Percentiles rank a stretch among this genome's conserved stretches.
These are phyloP conservation scores for Talaromyces wortmannii DNA, from an alignment of 495 filamentous ascomycete genomes.

Conservation along the genomic window DNA sequence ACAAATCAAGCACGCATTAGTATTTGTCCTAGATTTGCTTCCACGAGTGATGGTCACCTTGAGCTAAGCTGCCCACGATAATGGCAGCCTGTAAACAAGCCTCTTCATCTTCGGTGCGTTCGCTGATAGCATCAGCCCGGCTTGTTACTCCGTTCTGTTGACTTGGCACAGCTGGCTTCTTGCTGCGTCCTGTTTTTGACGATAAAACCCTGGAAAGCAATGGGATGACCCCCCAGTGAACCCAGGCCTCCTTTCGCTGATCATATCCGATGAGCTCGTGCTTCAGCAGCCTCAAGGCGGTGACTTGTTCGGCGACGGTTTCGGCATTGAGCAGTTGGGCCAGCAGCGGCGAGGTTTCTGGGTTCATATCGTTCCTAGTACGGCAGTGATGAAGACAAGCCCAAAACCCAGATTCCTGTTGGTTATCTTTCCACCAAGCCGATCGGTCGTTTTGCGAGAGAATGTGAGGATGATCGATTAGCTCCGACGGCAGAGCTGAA, in stretches of 20 bases:
- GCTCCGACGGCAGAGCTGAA: too few relatives aligned
- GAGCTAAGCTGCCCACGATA: conserved; percentile 73
- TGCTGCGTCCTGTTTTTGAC: conserved; percentile 18
- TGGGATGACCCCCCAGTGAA: conserved; percentile 62
- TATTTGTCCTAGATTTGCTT: not conserved
- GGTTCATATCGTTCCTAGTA: conserved; percentile 28
- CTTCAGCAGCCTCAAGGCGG: conserved; percentile 66
- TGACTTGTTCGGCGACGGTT: conserved; percentile 53
- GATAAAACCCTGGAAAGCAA: conserved; percentile 57
- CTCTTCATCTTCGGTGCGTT: conserved; percentile 48
- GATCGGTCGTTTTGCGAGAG: too few relatives aligned
- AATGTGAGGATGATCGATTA: too few relatives aligned
- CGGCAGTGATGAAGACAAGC: not conserved
- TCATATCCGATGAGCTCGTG: conserved; percentile 87
- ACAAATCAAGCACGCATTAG: too few relatives aligned
- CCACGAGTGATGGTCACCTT: conserved; percentile 44
- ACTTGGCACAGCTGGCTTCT: conserved; percentile 24
- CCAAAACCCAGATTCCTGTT: too few relatives aligned
- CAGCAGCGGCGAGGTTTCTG: conserved; percentile 46
- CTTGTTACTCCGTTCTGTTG: conserved; percentile 25
- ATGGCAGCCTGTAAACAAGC: conserved; percentile 73
- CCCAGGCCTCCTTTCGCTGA: conserved; percentile 73
- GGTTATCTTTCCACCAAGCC: too few relatives aligned
- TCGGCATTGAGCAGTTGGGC: conserved; percentile 55
- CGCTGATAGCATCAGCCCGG: conserved; percentile 9